These are phyloP conservation scores for Vitis hybrid DNA, from an alignment of 177 flowering plant species.

Conservation along the genomic window DNA sequence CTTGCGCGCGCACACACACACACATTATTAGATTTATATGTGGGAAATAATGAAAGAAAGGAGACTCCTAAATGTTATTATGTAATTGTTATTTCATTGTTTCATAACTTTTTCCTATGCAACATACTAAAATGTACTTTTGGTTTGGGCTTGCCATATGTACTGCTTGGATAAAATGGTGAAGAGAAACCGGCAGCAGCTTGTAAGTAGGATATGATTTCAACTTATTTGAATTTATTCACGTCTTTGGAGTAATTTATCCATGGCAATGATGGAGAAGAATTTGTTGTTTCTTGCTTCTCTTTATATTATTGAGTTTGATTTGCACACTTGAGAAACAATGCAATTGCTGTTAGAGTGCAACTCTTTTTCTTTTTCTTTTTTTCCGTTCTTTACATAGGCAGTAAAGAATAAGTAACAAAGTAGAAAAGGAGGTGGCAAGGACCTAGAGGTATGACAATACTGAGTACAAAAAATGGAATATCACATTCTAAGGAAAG, in stretches of 20 bases:
- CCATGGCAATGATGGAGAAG: background rate
- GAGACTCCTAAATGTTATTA: too few species aligned
- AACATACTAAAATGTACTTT: conserved; percentile 17
- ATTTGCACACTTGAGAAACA: background rate
- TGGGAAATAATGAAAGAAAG: too few species aligned
- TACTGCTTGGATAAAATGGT: conserved; percentile 30
- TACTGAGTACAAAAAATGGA: too few species aligned
- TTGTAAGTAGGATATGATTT: conserved; percentile 50
- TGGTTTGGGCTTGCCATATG: conserved; percentile 12
- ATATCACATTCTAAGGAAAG: too few species aligned
- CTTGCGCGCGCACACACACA: too few species aligned
- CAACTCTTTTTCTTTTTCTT: background rate
- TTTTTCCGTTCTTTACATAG: background rate
- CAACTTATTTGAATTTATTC: conserved; percentile 2
- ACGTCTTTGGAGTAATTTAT: background rate
- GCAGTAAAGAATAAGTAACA: background rate
- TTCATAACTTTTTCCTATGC: background rate
- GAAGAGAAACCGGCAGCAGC: conserved; percentile 95
- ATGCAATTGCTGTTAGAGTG: too few species aligned
- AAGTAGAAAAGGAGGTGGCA: background rate
- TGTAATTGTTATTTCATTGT: too few species aligned
- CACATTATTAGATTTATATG: too few species aligned
- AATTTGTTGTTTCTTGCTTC: background rate
- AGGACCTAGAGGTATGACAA: too few species aligned
- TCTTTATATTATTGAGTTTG: background rate